phyloP scores from a whole-genome alignment of 2,329 filamentous ascomycete species.

The Aspergillus jensenii region DNA sequence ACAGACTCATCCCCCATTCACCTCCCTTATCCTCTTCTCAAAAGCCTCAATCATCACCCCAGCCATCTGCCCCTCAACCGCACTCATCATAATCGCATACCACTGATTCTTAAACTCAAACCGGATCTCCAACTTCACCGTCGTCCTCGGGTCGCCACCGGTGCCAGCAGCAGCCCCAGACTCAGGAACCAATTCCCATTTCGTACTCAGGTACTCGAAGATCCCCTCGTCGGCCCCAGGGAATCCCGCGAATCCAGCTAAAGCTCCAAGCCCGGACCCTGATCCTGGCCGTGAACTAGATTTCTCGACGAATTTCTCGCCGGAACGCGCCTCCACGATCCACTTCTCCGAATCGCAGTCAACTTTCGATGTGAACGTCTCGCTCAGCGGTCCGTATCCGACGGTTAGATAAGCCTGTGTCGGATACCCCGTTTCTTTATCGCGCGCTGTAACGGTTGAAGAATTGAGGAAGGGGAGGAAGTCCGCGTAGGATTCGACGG shows the following conservation, averaged over 20 bases:
- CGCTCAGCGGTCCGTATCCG: slow-evolving; percentile 80
- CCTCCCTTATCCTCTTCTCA: slow-evolving; percentile 70
- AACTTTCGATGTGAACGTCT: slow-evolving; percentile 78
- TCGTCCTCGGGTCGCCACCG: slow-evolving; percentile 51
- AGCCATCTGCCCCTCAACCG: slow-evolving; percentile 80
- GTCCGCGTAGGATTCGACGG: slow-evolving; percentile 76
- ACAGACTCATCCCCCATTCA: slow-evolving; percentile 40
- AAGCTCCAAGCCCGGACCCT: background rate
- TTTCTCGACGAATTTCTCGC: slow-evolving; percentile 35
- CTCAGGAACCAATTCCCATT: slow-evolving; percentile 44
- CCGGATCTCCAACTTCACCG: slow-evolving; percentile 72
- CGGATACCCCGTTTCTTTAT: slow-evolving; percentile 55
- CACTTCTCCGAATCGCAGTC: slow-evolving; percentile 68
- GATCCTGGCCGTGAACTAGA: background rate
- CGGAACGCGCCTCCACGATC: slow-evolving; percentile 69
- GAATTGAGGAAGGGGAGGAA: slow-evolving; percentile 91
- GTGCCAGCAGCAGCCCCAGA: slow-evolving; percentile 27
- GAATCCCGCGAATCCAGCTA: slow-evolving; percentile 14
- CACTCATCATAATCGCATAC: slow-evolving; percentile 77
- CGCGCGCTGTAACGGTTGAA: slow-evolving; percentile 75
- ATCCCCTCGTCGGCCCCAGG: slow-evolving; percentile 48
- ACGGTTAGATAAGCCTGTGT: slow-evolving; percentile 75
- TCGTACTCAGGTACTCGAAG: slow-evolving; percentile 46
- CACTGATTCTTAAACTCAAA: slow-evolving; percentile 89
- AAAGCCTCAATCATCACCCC: slow-evolving; percentile 91